Evolutionary conservation across 352 stramenopile genomes (phyloP), one percentile per base, ranked within the genome.

Genomic region (Halophytophthora batemanensis): DNA sequence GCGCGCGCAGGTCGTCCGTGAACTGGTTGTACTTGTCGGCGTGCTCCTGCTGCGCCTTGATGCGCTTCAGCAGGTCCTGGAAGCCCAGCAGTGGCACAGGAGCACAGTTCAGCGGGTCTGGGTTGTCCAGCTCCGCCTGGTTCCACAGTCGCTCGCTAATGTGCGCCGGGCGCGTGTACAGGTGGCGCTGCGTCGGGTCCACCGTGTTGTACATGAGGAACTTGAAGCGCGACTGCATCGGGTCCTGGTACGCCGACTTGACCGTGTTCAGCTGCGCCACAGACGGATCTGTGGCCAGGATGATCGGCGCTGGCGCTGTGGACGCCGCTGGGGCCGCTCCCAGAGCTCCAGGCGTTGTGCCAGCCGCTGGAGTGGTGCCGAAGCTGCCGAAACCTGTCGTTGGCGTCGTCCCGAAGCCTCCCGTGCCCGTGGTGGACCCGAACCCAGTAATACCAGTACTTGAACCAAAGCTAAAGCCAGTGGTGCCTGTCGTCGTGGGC

Each of bases 161-260:
- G 58, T 91, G 66, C 23, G 77, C 51, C n/a, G 85, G 85, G 18
- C 82, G 78, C 19, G 68, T 69, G 53, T 95, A 95, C 52, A 95
- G 45, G 37, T 92, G 82, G 3, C 82, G 68, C 52, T 91, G 81
- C 31, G 77, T 85, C 21, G 85, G 82, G 48, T 95, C 85, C 3
- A 95, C 82, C 15, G 80, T 82, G 59, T 95, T 95, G 71, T 95
- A 95, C 69, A 95, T 84, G 28, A 95, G 64, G 46, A 93, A 91
- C 56, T 95, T 95, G 70, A 95, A 95, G 1, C 85, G 80, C 21
- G 85, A 95, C 65, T 93, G 85, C 40, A 69, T 69, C 1, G 78
- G 81, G 51, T 95, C 85, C 46, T 90, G 64, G 50, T 95, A 95
- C 28, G 82, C 82, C 44, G 84, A 81, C 55, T 91, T 90, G 50